A percentile compares a stretch with the other conserved stretches of the same genome.
Evolutionary conservation across 139 green algal species (phyloP).

Genomic region (Deuterostichococcus epilithicus): DNA sequence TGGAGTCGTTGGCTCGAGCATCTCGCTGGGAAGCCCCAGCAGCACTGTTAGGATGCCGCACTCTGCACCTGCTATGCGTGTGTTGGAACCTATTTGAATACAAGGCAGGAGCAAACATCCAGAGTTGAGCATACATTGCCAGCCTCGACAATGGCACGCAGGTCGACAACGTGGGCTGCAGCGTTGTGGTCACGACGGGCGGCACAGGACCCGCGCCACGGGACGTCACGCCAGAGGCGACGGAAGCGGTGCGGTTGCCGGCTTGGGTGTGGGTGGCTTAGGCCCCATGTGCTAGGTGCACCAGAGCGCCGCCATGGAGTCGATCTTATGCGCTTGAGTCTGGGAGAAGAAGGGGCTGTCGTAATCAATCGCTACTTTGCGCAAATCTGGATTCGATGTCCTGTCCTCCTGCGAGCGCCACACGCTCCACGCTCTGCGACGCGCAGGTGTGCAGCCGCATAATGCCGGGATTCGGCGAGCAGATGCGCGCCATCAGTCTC

Average conservation of each 20-base stretch:
- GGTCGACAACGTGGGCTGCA: conserved; percentile 74
- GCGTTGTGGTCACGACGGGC: conserved; percentile 82
- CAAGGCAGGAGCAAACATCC: neutral
- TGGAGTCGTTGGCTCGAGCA: too few species aligned
- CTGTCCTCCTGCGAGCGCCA: too few species aligned
- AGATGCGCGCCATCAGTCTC: conserved; percentile 89
- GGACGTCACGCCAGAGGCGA: conserved; percentile 93
- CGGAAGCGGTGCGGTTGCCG: conserved; percentile 57
- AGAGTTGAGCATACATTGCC: neutral
- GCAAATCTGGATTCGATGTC: too few species aligned
- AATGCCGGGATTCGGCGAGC: conserved; percentile 91
- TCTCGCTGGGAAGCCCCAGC: too few species aligned
- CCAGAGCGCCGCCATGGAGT: too few species aligned
- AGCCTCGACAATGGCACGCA: conserved; percentile 10
- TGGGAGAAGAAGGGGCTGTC: too few species aligned
- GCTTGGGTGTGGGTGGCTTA: too few species aligned
- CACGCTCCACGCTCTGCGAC: neutral
- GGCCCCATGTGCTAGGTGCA: too few species aligned
- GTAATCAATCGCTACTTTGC: too few species aligned
- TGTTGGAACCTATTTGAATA: neutral
- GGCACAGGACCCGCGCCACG: conserved; percentile 80
- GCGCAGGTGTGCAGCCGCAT: conserved; percentile 71
- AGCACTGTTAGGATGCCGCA: too few species aligned
- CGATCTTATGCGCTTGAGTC: too few species aligned
- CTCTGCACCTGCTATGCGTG: too few species aligned